These are phyloP conservation scores for Sporothrix luriei DNA, from an alignment of 2,329 filamentous ascomycete species.

Conservation along the genomic window DNA sequence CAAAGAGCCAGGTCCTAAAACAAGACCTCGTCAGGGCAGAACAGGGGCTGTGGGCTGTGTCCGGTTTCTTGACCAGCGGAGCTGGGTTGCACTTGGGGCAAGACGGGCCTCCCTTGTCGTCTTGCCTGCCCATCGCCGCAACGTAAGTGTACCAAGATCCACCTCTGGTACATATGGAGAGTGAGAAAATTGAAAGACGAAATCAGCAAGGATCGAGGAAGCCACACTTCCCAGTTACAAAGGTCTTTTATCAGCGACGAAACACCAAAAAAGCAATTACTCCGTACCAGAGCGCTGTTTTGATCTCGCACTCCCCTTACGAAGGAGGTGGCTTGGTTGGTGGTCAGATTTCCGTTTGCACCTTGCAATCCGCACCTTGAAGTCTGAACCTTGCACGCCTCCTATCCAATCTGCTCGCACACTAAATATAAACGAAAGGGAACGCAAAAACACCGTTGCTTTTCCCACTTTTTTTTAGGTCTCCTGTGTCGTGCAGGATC, in stretches of 20 bases:
- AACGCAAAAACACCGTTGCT: background rate
- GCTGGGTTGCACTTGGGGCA: constrained; percentile 6
- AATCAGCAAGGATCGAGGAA: background rate
- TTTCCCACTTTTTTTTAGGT: constrained; percentile 2
- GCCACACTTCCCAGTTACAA: background rate
- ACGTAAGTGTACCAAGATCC: constrained; percentile 18
- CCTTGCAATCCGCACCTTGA: constrained; percentile 8
- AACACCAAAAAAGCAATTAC: background rate
- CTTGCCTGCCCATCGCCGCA: constrained; percentile 11
- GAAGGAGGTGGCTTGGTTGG: constrained; percentile 24
- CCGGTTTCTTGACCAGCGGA: background rate
- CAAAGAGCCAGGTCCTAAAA: constrained; percentile 14
- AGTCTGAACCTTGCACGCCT: too few species aligned
- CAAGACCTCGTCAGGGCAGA: constrained; percentile 26
- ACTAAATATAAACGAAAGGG: constrained; percentile 13
- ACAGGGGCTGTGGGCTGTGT: background rate
- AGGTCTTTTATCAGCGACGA: background rate
- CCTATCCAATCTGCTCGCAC: constrained; percentile 5
- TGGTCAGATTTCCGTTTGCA: constrained; percentile 18
- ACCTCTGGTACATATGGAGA: background rate
- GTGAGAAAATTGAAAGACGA: constrained; percentile 11
- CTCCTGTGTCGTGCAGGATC: constrained; percentile 29
- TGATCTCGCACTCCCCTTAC: too few species aligned
- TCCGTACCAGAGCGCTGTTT: too few species aligned
- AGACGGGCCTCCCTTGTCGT: constrained; percentile 1